Conservation (phyloP, 2,329 filamentous ascomycete genomes). For the Alternaria viburni region DNA sequence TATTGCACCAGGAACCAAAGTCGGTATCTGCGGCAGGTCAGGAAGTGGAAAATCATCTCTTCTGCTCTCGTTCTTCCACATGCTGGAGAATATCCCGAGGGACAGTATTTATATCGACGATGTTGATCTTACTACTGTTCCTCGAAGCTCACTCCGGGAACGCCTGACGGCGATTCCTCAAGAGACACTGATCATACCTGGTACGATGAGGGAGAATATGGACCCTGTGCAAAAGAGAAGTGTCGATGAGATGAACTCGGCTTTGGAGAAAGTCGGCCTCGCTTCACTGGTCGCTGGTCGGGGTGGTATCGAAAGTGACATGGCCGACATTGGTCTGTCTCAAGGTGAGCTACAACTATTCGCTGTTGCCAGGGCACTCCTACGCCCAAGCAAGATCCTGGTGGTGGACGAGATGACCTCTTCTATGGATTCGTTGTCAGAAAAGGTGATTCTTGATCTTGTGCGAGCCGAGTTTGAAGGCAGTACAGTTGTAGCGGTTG, state of each 20-base stretch:
- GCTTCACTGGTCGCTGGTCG: background rate
- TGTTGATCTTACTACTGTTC: background rate
- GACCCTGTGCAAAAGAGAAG: background rate
- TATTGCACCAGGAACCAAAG: slow-evolving; percentile 53
- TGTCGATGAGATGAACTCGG: background rate
- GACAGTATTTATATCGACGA: background rate
- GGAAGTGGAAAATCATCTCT: slow-evolving; percentile 45
- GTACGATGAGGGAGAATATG: background rate
- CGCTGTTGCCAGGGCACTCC: background rate
- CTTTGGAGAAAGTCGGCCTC: background rate
- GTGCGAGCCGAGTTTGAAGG: background rate
- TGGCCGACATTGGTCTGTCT: background rate
- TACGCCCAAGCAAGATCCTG: background rate
- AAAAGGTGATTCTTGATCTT: background rate
- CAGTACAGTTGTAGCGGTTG: background rate
- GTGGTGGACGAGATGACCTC: background rate
- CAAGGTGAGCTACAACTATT: background rate
- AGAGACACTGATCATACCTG: background rate
- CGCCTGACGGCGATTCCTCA: background rate
- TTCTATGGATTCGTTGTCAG: background rate
- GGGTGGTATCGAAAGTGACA: background rate
- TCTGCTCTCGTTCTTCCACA: background rate
- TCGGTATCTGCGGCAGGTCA: slow-evolving; percentile 59
- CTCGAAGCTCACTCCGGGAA: background rate
- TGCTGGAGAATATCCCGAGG: accelerated